phyloP scores from a whole-genome alignment of 306 rosid genomes.

The Arachis stenosperma region DNA sequence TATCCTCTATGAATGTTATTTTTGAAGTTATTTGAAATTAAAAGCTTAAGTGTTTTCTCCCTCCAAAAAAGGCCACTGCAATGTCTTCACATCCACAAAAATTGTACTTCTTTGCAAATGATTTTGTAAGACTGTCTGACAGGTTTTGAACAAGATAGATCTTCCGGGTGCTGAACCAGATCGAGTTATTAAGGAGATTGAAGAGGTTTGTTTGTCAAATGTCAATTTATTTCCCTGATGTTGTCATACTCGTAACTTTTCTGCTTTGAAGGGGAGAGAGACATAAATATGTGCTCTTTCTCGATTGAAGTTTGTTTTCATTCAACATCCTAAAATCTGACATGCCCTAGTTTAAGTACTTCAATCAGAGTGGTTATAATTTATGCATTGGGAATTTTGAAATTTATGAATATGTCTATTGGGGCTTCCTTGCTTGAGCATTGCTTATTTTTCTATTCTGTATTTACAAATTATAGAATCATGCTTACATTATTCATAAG shows the following conservation, averaged over 20 bases:
- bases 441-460: conserved; percentile 26
- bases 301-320: conserved; percentile 22
- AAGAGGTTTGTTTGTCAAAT: conserved; percentile 68
- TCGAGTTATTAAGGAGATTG: conserved; percentile 79
- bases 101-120: background rate
- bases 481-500: conserved; percentile 10
- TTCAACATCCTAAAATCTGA: conserved; percentile 18
- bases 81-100: conserved; percentile 6
- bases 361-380: conserved; percentile 25
- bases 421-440: conserved; percentile 24
- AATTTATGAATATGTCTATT: conserved; percentile 26
- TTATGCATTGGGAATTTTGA: conserved; percentile 8
- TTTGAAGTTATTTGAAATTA: conserved; percentile 4
- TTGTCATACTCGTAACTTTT: conserved; percentile 31
- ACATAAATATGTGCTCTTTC: conserved; percentile 10
- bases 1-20: conserved; percentile 17
- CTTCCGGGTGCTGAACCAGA: conserved; percentile 98
- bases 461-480: conserved; percentile 18
- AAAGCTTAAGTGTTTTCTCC: background rate
- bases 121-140: conserved; percentile 33
- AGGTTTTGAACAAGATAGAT: conserved; percentile 94
- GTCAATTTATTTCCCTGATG: conserved; percentile 27
- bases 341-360: conserved; percentile 16
- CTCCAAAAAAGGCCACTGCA: background rate
- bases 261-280: conserved; percentile 26